A percentile compares a stretch with the other conserved stretches of the same genome.
These are phyloP conservation scores for Mortierella sp. DNA, from an alignment of 371 early-diverging fungal genomes.

Conservation along the genomic window DNA sequence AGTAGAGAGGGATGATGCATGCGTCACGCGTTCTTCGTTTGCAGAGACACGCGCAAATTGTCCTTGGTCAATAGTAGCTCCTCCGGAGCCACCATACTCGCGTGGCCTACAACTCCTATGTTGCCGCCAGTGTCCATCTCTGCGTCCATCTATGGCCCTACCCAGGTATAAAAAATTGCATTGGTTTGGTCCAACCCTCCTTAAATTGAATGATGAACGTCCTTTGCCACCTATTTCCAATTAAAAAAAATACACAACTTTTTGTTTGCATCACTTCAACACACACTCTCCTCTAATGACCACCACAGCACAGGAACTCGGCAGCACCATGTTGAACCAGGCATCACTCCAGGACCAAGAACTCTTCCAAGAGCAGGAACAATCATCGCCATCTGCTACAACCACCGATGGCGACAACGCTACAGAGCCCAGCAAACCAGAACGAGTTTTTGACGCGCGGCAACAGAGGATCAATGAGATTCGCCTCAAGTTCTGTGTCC, in stretches of 20 bases:
- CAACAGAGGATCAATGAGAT: slow-evolving; percentile 86
- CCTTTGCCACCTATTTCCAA: slow-evolving; percentile 3
- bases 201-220: not conserved
- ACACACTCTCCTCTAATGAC: slow-evolving; percentile 12
- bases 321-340: slow-evolving; percentile 17
- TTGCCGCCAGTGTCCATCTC: too few species aligned
- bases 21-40: too few species aligned
- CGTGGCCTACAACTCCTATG: too few species aligned
- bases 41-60: too few species aligned
- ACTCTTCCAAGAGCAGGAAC: not conserved
- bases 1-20: too few species aligned
- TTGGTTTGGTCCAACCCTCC: too few species aligned
- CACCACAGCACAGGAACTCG: slow-evolving; percentile 12
- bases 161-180: too few species aligned
- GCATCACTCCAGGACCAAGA: slow-evolving; percentile 15
- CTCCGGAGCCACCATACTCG: too few species aligned
- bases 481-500: slow-evolving; percentile 85
- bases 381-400: too few species aligned
- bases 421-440: slow-evolving; percentile 19
- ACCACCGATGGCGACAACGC: slow-evolving; percentile 6
- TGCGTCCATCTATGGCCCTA: too few species aligned
- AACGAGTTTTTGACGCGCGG: slow-evolving; percentile 49
- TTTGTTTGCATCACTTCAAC: not conserved
- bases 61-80: too few species aligned
- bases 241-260: not conserved